Conservation (phyloP, 2,329 filamentous ascomycete genomes). For the Davidsoniella virescens region DNA sequence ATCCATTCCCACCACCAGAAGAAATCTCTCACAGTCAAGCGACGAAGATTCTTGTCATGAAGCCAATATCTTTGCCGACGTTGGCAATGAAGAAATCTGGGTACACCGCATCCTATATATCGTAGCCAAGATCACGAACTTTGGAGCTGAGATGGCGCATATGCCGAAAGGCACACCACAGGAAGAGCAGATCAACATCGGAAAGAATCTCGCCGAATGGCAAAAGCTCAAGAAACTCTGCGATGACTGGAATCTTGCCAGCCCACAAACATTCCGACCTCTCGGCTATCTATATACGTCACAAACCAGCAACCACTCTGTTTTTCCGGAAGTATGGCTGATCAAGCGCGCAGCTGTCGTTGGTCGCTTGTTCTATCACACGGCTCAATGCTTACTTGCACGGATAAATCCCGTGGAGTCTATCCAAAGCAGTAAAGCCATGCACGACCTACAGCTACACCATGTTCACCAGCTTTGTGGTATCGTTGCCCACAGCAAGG, state of each 20-base stretch:
- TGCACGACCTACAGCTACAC: conserved; percentile 51
- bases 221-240: conserved; percentile 62
- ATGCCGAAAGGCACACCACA: conserved; percentile 34
- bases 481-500: conserved; percentile 71
- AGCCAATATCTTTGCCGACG: neutral
- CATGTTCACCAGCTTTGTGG: conserved; percentile 80
- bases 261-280: conserved; percentile 75
- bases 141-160: conserved; percentile 40
- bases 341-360: conserved; percentile 70
- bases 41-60: conserved; percentile 21
- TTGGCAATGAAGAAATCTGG: conserved; percentile 65
- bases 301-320: conserved; percentile 50
- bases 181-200: conserved; percentile 46
- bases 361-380: conserved; percentile 78
- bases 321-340: conserved; percentile 79
- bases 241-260: conserved; percentile 62
- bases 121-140: conserved; percentile 73
- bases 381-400: conserved; percentile 62
- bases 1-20: no score
- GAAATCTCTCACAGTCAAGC: neutral
- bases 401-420: conserved; percentile 60
- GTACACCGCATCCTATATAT: conserved; percentile 80
- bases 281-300: conserved; percentile 59
- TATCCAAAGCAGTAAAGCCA: conserved; percentile 43
- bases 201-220: conserved; percentile 61